Evolutionary conservation across 352 stramenopile species (phyloP).

Genomic region (Pythium rishiriense): DNA sequence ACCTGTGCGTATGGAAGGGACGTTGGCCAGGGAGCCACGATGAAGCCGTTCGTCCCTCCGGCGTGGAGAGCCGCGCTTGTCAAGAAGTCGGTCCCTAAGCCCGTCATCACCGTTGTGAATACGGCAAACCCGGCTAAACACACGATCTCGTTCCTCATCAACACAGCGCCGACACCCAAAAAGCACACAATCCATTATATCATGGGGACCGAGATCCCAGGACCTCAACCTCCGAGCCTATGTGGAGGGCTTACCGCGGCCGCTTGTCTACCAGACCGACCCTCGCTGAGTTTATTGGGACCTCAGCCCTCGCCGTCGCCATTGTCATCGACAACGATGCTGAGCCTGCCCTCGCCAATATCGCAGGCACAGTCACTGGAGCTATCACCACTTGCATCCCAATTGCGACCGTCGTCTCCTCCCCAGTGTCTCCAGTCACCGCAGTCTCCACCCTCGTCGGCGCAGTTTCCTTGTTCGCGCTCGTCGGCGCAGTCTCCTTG

Average conservation of each 20-base stretch:
- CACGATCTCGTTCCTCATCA: conserved; percentile 2
- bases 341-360: neutral
- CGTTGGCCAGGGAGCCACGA: neutral
- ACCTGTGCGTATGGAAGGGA: conserved; percentile 3
- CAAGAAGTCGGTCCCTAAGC: neutral
- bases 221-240: neutral
- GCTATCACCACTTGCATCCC: neutral
- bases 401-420: neutral
- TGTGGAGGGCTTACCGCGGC: neutral
- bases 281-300: neutral
- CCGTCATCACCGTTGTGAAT: neutral
- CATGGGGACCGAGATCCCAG: neutral
- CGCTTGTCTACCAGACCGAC: neutral
- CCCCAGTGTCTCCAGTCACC: neutral
- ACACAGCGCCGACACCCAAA: neutral
- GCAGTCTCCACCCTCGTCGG: neutral
- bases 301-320: neutral
- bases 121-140: neutral
- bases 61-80: neutral
- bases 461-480: neutral
- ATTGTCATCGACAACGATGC: neutral
- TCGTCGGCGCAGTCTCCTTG: neutral
- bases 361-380: neutral
- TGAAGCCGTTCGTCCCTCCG: conserved; percentile 3
- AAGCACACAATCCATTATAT: conserved; percentile 1